phyloP scores from a whole-genome alignment of 345 rosid species.

The Heritiera littoralis region DNA sequence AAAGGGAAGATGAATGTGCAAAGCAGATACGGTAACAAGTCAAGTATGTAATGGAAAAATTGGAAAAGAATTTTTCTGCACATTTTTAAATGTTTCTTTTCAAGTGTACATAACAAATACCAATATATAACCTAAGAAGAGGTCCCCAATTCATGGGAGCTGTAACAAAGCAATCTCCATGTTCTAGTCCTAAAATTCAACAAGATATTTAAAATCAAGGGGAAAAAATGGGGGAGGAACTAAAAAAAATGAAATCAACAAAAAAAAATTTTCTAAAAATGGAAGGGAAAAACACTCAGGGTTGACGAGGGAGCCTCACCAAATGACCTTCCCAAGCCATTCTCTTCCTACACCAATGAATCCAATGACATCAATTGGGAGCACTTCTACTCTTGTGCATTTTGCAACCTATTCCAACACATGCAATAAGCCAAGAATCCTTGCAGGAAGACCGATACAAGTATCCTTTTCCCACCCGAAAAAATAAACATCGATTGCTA shows the following conservation, averaged over 20 bases:
- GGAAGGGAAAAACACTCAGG: constrained; percentile 15
- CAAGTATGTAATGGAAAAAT: constrained; percentile 14
- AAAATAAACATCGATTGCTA: constrained; percentile 43
- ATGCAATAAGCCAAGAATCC: constrained; percentile 32
- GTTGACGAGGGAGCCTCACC: constrained; percentile 32
- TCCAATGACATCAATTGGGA: constrained; percentile 13
- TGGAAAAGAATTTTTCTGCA: constrained; percentile 47
- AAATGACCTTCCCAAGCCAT: constrained; percentile 30
- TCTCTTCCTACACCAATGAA: constrained; percentile 36
- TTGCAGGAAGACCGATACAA: constrained; percentile 40
- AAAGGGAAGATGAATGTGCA: neutral
- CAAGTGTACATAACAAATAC: constrained; percentile 45
- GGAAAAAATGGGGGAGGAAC: constrained; percentile 24
- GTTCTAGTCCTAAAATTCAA: constrained; percentile 49
- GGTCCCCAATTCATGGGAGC: constrained; percentile 47
- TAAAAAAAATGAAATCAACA: constrained; percentile 30
- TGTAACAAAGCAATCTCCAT: constrained; percentile 51
- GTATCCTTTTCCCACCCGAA: constrained; percentile 40
- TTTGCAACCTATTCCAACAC: constrained; percentile 33
- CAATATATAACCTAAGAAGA: constrained; percentile 41
- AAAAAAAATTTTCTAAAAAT: neutral
- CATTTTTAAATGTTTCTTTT: constrained; percentile 44
- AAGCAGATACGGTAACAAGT: neutral
- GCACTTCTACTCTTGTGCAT: constrained; percentile 25
- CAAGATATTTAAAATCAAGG: constrained; percentile 28